Base-by-base conservation (phyloP, 306 rosid species). In the Pyrus betulifolia region DNA sequence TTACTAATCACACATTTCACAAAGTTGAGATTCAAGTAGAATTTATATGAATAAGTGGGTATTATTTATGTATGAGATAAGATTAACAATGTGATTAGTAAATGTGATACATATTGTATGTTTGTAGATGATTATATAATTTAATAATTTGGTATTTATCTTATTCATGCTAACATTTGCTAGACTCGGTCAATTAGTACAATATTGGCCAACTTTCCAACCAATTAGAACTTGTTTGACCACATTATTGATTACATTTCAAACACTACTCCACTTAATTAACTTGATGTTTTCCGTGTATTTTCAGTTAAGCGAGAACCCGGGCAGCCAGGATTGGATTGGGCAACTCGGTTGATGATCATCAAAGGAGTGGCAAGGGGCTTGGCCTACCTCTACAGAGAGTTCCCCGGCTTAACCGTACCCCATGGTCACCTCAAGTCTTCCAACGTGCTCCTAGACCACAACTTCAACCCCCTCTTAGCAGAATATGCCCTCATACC, bases 381-480 rank as follows among this genome's bases (percentile, higher is more conserved):
- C 0, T 76, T 95, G 49, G 76, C 79, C 1, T 76, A 88, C 69
- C 89, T 95, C 4, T 85, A 92, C 84, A 76, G 6, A 4, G 97
- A 90, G 72, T 87, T 90, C 23, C 90, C 96, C 0, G 40, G 60
- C 10, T 70, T 84, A 45, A 44, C 54, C 3, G 45, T 87, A 4
- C 87, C 93, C 0, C 97, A 95, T 1, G 99, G 99, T 10, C 97
- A 95, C 64, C 93, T 95, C 1, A 95, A 95, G 71, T 95, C 99
- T 22, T 90, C 99, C 9, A 95, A 95, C 52, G 89, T 95, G 4
- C 79, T 92, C 30, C 80, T 95, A 6, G 89, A 87, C 77, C 67
- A 27, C 17, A 67, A 75, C 12, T 71, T 80, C 65, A 84, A 76
- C 60, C 89, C 99, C 0, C 69, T 69, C 74, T 54, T 95, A 23